Percentiles rank a stretch among this genome's conserved stretches.
Evolutionary conservation across 2,329 filamentous ascomycete species (phyloP).

Genomic region (Aureobasidium sp.): DNA sequence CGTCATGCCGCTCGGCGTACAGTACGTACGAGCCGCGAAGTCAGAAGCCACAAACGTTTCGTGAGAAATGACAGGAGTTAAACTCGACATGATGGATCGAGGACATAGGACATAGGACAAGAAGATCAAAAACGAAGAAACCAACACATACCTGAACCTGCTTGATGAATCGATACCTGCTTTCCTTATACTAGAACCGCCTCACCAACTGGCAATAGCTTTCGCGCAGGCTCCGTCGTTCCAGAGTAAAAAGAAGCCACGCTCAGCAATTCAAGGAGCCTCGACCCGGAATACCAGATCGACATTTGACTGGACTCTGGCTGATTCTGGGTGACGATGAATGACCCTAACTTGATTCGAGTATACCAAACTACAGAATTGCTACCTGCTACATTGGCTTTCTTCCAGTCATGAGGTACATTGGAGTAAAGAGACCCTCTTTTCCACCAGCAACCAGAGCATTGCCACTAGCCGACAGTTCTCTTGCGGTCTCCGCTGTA

Average conservation of each 20-base stretch:
- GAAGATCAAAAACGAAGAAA: background rate
- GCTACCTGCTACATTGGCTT: slow-evolving; percentile 50
- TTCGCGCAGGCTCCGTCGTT: no score
- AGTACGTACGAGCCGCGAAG: background rate
- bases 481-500: slow-evolving; percentile 91
- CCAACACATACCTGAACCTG: background rate
- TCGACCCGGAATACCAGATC: no score
- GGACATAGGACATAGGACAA: background rate
- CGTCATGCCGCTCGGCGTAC: background rate
- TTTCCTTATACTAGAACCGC: background rate
- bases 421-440: slow-evolving; percentile 92
- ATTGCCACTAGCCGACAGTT: slow-evolving; percentile 72
- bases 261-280: no score
- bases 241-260: no score
- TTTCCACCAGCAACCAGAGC: slow-evolving; percentile 77
- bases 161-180: background rate
- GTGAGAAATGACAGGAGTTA: background rate
- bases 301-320: no score
- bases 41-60: background rate
- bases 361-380: background rate
- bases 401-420: slow-evolving; percentile 93
- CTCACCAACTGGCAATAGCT: no score
- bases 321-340: no score
- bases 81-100: background rate
- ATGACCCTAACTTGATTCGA: background rate